A percentile compares a stretch with the other conserved stretches of the same genome.
Evolutionary conservation across 148 eudicot genomes (phyloP).

Genomic region (Nepenthes mirabilis): DNA sequence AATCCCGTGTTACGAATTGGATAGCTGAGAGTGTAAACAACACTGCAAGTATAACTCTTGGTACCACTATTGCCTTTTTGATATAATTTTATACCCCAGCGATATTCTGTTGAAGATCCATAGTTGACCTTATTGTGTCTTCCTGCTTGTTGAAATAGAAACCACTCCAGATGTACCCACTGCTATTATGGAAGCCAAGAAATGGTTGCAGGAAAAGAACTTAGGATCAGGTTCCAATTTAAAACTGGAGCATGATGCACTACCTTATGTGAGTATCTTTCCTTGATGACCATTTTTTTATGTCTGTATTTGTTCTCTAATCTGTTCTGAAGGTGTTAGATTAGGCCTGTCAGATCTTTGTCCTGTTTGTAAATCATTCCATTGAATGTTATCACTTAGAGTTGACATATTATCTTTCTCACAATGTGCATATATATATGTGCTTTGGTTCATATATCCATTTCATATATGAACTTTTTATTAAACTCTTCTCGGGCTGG

Average conservation of each 20-base stretch:
- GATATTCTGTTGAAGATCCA: background rate
- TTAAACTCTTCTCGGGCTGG: no score
- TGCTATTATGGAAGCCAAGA: slow-evolving; percentile 71
- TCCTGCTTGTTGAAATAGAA: background rate
- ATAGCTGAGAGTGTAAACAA: slow-evolving; percentile 9
- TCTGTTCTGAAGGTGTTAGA: background rate
- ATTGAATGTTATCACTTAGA: no score
- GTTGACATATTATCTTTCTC: no score
- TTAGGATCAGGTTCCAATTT: slow-evolving; percentile 34
- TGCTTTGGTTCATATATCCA: no score
- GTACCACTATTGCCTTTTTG: slow-evolving; percentile 7
- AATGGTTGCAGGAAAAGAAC: slow-evolving; percentile 73
- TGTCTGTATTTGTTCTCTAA: background rate
- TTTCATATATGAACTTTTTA: no score
- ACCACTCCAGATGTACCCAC: slow-evolving; percentile 27
- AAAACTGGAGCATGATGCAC: slow-evolving; percentile 19
- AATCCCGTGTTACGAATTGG: slow-evolving; percentile 45
- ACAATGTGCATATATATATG: no score
- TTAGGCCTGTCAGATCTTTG: no score
- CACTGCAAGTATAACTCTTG: slow-evolving; percentile 14
- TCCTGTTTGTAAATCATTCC: no score
- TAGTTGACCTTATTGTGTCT: background rate
- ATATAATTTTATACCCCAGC: background rate
- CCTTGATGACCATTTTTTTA: background rate
- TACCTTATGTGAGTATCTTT: slow-evolving; percentile 11